Percentiles rank a stretch among this genome's conserved stretches.
Evolutionary conservation across 75 land plant genomes (phyloP).

Genomic region (Chamaecyparis obtusa): DNA sequence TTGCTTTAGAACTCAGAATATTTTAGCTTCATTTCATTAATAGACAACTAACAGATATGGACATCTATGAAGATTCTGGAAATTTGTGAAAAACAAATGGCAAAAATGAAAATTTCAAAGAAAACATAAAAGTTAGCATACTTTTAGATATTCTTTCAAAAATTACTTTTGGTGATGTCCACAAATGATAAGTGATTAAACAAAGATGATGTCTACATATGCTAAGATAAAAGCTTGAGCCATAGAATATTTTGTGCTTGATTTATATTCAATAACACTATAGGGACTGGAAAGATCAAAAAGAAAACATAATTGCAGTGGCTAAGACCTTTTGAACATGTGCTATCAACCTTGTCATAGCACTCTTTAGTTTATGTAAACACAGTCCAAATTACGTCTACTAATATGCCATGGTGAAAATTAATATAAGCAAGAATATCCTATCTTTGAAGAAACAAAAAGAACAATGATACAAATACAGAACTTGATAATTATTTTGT

Average conservation of each 20-base stretch:
- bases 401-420: constrained; percentile 42
- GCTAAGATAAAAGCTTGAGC: background rate
- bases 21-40: background rate
- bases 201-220: background rate
- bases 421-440: constrained; percentile 4
- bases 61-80: background rate
- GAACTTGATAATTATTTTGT: background rate
- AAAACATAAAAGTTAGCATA: background rate
- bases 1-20: background rate
- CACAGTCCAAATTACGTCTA: constrained; percentile 93
- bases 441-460: background rate
- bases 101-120: background rate
- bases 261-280: background rate
- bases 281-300: background rate
- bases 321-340: constrained; percentile 90
- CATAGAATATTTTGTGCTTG: background rate
- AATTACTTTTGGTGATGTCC: background rate
- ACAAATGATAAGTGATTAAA: background rate
- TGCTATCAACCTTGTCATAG: constrained; percentile 96
- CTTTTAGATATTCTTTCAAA: background rate
- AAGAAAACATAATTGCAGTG: background rate
- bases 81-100: background rate
- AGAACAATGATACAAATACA: constrained; percentile 1
- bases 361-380: constrained; percentile 96
- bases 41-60: background rate